Evolutionary conservation across 495 filamentous ascomycete genomes (phyloP).

Genomic region (Xylaria venustula): DNA sequence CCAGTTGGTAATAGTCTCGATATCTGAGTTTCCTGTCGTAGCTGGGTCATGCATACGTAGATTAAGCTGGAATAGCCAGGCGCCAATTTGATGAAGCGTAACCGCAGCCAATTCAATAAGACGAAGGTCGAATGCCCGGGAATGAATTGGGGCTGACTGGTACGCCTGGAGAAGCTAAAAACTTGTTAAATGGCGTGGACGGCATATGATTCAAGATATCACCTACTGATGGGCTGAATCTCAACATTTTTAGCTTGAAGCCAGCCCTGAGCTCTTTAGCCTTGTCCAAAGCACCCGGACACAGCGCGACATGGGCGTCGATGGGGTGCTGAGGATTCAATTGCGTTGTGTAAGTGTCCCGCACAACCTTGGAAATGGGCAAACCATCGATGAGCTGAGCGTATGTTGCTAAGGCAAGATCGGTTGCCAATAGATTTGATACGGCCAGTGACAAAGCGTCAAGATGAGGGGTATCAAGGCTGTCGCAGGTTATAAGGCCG

Average conservation of each 20-base stretch:
- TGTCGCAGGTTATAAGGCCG: no score
- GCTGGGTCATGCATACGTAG: background rate
- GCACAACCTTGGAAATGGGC: constrained; percentile 11
- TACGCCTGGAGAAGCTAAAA: no score
- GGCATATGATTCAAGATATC: no score
- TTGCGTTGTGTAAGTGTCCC: background rate
- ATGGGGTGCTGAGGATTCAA: no score
- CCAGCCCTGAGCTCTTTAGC: no score
- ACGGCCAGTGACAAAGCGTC: constrained; percentile 17
- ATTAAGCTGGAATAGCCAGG: constrained; percentile 17
- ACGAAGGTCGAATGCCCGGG: constrained; percentile 26
- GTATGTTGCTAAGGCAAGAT: constrained; percentile 28
- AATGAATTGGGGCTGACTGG: no score
- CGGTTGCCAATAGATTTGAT: constrained; percentile 15
- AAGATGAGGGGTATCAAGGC: constrained; percentile 8
- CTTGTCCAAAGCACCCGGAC: no score
- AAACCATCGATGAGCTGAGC: constrained; percentile 36
- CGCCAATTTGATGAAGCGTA: constrained; percentile 30
- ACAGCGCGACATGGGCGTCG: no score
- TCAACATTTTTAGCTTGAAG: no score
- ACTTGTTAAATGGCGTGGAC: no score
- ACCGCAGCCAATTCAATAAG: constrained; percentile 30
- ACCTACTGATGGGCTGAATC: no score
- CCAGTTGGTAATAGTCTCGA: background rate
- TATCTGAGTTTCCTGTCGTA: background rate